A percentile compares a stretch with the other conserved stretches of the same genome.
Conservation (phyloP, 106 monocot genomes). For the Platanthera zijinensis region DNA sequence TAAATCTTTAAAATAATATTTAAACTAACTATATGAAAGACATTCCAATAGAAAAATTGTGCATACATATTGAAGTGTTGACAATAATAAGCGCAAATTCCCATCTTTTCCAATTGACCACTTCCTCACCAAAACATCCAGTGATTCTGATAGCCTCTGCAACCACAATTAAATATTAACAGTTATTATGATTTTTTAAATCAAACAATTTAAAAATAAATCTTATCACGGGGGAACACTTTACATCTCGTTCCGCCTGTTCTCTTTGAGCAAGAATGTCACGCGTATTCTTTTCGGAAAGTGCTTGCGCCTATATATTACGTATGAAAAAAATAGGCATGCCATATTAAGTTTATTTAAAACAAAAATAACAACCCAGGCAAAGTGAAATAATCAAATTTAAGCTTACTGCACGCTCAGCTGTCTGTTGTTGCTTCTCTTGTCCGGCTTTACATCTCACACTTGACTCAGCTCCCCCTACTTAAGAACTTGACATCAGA, state of each 20-base stretch:
- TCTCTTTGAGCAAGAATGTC: slow-evolving; percentile 81
- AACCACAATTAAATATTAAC: slow-evolving; percentile 1
- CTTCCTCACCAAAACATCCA: slow-evolving; percentile 64
- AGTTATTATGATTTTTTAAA: not conserved
- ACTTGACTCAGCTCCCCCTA: slow-evolving; percentile 50
- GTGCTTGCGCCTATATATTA: slow-evolving; percentile 59
- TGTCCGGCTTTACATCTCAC: slow-evolving; percentile 57
- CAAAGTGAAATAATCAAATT: not conserved
- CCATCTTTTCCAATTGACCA: slow-evolving; percentile 93
- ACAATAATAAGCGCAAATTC: slow-evolving; percentile 77
- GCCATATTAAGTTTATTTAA: not conserved
- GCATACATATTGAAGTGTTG: slow-evolving; percentile 82
- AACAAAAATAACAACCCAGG: not conserved
- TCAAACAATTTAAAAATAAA: not conserved
- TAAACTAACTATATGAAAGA: not conserved
- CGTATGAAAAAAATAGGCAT: not conserved
- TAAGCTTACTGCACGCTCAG: slow-evolving; percentile 62
- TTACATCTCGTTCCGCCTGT: slow-evolving; percentile 82
- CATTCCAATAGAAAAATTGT: not conserved
- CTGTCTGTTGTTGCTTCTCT: slow-evolving; percentile 72
- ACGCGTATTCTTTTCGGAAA: slow-evolving; percentile 75
- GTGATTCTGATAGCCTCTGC: slow-evolving; percentile 67
- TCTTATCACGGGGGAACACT: not conserved
- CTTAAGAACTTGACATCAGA: slow-evolving; percentile 12
- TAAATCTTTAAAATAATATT: not conserved